phyloP scores from a whole-genome alignment of 2,329 filamentous ascomycete genomes.

The Trichoderma simmonsii region DNA sequence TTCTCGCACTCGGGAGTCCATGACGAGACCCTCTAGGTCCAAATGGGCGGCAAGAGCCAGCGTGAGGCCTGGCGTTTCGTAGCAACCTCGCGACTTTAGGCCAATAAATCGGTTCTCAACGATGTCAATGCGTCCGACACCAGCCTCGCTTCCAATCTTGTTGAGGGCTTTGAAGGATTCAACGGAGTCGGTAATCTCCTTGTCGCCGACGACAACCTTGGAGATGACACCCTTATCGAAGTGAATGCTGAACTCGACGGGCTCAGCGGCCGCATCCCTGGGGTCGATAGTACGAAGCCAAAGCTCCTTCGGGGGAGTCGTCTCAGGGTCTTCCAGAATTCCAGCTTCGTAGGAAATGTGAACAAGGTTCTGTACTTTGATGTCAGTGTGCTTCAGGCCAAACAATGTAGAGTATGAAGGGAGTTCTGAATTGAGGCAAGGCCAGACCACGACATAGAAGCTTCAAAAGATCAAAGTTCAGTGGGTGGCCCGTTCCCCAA shows the following conservation, averaged over 20 bases:
- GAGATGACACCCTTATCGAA: not conserved
- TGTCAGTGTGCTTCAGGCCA: not conserved
- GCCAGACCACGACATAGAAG: too few relatives aligned
- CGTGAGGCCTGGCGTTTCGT: not conserved
- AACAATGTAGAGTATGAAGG: too few relatives aligned
- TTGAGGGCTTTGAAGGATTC: not conserved
- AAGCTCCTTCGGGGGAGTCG: not conserved
- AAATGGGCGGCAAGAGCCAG: slow-evolving; percentile 21
- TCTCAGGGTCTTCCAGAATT: not conserved
- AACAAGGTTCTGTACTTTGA: slow-evolving; percentile 18
- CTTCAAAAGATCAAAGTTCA: too few relatives aligned
- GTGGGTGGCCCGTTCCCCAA: too few relatives aligned
- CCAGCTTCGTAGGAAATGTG: slow-evolving; percentile 8
- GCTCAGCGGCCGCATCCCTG: not conserved
- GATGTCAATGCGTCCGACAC: not conserved
- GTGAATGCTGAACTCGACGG: not conserved
- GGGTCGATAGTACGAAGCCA: not conserved
- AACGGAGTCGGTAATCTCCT: not conserved
- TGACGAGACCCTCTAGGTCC: slow-evolving; percentile 55
- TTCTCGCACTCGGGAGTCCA: slow-evolving; percentile 43
- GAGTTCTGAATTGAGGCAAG: too few relatives aligned
- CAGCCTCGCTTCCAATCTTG: not conserved
- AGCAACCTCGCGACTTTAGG: not conserved
- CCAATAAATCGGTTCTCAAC: not conserved
- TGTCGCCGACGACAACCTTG: not conserved